These are phyloP conservation scores for Trypanosoma lewisi DNA, from an alignment of 208 protist genomes.

Conservation along the genomic window DNA sequence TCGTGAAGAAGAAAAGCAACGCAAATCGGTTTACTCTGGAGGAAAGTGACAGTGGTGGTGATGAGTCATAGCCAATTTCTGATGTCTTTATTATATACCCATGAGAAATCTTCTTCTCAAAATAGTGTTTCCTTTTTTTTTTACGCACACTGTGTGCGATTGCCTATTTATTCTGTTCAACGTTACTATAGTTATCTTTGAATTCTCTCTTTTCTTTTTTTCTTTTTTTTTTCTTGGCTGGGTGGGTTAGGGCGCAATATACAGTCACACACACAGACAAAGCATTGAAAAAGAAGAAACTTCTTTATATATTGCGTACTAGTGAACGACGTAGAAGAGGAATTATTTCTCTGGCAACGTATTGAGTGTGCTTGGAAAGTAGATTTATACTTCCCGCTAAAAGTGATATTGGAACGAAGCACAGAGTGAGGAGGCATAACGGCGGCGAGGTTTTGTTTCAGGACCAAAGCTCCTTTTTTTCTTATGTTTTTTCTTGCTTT, in stretches of 20 bases:
- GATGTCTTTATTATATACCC: neutral
- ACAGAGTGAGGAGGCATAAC: neutral
- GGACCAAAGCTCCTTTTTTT: neutral
- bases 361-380: neutral
- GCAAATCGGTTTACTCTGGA: constrained; percentile 26
- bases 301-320: neutral
- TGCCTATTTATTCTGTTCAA: constrained; percentile 5
- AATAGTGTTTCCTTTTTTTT: no score
- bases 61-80: neutral
- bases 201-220: constrained; percentile 6
- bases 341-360: neutral
- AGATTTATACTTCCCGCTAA: neutral
- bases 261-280: neutral
- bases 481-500: neutral
- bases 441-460: no score
- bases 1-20: constrained; percentile 24
- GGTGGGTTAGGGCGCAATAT: neutral
- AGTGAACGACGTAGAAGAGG: neutral
- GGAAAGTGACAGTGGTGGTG: constrained; percentile 25
- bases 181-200: constrained; percentile 15
- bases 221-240: constrained; percentile 11
- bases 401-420: neutral
- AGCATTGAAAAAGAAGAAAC: neutral
- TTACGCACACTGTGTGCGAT: neutral
- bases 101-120: no score